Evolutionary conservation across 495 filamentous ascomycete genomes (phyloP), one percentile per base, ranked within the genome.

Genomic region (Aspergillus saccharolyticus): DNA sequence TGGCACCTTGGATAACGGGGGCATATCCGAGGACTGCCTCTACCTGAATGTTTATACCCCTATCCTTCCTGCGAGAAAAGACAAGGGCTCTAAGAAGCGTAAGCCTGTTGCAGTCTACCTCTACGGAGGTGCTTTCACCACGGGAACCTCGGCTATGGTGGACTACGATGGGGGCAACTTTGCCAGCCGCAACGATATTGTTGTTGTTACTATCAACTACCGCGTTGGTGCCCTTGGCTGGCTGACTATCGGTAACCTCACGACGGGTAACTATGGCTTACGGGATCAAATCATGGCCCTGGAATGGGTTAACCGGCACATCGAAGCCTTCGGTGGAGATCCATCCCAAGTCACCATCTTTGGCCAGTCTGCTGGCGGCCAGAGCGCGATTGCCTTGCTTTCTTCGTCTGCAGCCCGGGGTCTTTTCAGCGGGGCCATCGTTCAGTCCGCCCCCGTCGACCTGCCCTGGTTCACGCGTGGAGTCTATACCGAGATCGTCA

Each of bases 341-440:
- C 74, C 76, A 14, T 60, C 62, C 17, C 68, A 72, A 1, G 74
- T 81, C 20, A 83, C 77, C 3, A 71, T 80, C 25, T 78, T 79
- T 58, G 81, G 80, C 2, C 73, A 78, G 48, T 80, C 76, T 15
- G 82, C 83, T 8, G 80, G 83, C n/a, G 83, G 72, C 19, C 80
- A 81, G 22, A 76, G 72, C 30, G 78, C 82, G 0, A 69, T 83
- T 10, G 80, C 78, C 16, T 65, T 82, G 65, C 69, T 78, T 4
- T 77, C 79, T 33, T 70, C 69, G 0, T 55, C 56, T 6, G 62
- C 61, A 12, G 70, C 69, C 1, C 61, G 62, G 15, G 67, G 69
- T 15, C 64, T 73, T 44, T 73, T 73, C 60, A 63, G 66, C 17
- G 64, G 60, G 9, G 67, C 70, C 0, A 65, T 73, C 20, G 56